phyloP scores from a whole-genome alignment of 164 flowering plant genomes.

The Santalum album region DNA sequence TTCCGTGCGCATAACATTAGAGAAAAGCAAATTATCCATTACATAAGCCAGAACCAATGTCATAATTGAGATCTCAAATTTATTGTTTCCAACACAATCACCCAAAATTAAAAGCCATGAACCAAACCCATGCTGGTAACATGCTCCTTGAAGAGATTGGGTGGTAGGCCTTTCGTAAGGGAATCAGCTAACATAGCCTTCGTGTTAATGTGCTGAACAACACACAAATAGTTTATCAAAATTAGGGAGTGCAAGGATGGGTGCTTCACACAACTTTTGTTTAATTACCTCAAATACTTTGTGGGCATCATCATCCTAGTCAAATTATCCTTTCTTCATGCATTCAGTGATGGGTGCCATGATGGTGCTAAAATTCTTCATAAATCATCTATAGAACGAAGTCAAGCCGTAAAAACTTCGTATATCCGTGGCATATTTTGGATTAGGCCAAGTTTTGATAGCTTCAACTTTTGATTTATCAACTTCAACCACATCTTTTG shows the following conservation, averaged over 20 bases:
- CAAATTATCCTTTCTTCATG: neutral
- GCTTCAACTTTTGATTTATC: neutral
- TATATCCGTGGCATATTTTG: neutral
- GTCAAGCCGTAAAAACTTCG: constrained; percentile 8
- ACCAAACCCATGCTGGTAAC: no score
- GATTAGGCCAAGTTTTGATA: neutral
- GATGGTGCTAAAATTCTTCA: constrained; percentile 6
- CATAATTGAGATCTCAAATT: no score
- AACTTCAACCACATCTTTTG: neutral
- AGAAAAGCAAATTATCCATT: no score
- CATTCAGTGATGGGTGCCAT: constrained; percentile 7
- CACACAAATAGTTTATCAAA: constrained; percentile 12
- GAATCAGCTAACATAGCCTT: no score
- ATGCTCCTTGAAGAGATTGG: no score
- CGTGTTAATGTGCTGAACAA: constrained; percentile 15
- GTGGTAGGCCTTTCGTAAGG: no score
- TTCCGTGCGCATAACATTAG: no score
- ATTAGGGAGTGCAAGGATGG: constrained; percentile 6
- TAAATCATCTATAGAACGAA: constrained; percentile 3
- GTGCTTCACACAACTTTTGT: neutral
- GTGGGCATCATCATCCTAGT: neutral
- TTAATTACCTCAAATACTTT: constrained; percentile 2
- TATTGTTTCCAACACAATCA: no score
- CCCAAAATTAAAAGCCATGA: no score
- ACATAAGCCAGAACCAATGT: no score